Percentiles rank a stretch among this genome's conserved stretches.
phyloP scores from a whole-genome alignment of 2,329 filamentous ascomycete genomes.

The Hypoxylon sp. region DNA sequence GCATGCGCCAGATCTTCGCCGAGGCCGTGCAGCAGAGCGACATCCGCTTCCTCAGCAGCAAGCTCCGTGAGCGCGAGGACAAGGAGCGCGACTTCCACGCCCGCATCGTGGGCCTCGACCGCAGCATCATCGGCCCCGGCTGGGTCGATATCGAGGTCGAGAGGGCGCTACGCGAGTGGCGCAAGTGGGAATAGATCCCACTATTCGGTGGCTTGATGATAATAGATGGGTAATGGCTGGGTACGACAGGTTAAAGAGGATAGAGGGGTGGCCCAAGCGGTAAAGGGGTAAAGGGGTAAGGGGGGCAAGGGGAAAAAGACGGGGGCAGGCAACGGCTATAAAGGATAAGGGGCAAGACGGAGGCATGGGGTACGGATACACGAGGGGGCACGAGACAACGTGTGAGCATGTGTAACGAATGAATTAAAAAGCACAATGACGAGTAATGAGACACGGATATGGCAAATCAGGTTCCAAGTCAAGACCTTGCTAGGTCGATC shows the following conservation, averaged over 20 bases:
- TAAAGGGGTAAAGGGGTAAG: not conserved
- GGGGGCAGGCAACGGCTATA: too few relatives aligned
- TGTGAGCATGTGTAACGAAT: conserved; percentile 15
- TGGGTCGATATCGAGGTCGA: conserved; percentile 55
- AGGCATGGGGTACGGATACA: not conserved
- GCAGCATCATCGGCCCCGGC: conserved; percentile 45
- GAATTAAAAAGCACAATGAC: conserved; percentile 15
- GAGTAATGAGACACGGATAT: conserved; percentile 27
- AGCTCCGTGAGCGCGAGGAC: conserved; percentile 65
- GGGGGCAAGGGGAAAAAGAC: not conserved
- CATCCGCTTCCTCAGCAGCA: conserved; percentile 65
- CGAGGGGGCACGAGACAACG: conserved; percentile 21
- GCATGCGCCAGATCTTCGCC: conserved; percentile 79
- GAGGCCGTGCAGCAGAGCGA: conserved; percentile 73
- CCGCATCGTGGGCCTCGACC: conserved; percentile 56
- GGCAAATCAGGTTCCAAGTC: not conserved
- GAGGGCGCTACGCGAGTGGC: conserved; percentile 64
- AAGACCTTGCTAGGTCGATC: not conserved
- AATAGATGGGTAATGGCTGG: not conserved
- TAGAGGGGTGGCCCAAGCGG: too few relatives aligned
- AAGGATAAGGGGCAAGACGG: not conserved
- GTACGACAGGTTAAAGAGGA: not conserved
- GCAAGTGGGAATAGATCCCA: conserved; percentile 58
- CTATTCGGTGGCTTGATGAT: not conserved
- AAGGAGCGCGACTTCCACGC: conserved; percentile 67